phyloP scores from a whole-genome alignment of 805 yeast genomes.

The Dipodascopsis uninucleata region DNA sequence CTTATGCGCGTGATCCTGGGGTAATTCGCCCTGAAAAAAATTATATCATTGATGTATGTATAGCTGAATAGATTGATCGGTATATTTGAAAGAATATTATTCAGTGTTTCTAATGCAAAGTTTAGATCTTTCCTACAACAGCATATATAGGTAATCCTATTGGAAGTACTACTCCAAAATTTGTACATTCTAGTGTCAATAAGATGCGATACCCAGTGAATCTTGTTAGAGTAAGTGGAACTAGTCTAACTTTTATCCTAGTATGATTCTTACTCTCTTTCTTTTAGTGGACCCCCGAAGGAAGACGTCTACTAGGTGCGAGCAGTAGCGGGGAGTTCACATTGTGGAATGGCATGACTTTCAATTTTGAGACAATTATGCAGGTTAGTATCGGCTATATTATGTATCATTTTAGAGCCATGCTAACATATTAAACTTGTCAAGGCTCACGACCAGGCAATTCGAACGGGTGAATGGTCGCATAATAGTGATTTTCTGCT shows the following conservation, averaged over 20 bases:
- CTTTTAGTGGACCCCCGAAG: constrained; percentile 92
- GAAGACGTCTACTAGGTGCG: constrained; percentile 83
- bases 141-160: constrained; percentile 52
- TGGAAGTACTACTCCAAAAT: constrained; percentile 69
- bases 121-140: constrained; percentile 55
- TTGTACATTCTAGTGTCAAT: constrained; percentile 86
- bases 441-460: constrained; percentile 84
- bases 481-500: constrained; percentile 93
- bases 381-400: constrained; percentile 42
- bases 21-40: constrained; percentile 58
- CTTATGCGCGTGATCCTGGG: constrained; percentile 16
- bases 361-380: constrained; percentile 94
- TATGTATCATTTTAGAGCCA: not conserved
- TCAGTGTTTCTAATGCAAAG: constrained; percentile 33
- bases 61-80: not conserved
- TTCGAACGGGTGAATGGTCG: constrained; percentile 72
- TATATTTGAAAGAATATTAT: not conserved
- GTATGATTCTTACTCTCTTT: constrained; percentile 58
- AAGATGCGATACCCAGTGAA: constrained; percentile 75
- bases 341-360: constrained; percentile 92
- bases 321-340: constrained; percentile 94
- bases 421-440: not conserved
- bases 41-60: constrained; percentile 44
- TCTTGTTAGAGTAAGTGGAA: constrained; percentile 25
- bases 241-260: too few relatives aligned